A percentile compares a stretch with the other conserved stretches of the same genome.
Evolutionary conservation across 1,284 basidiomycete species (phyloP).

Genomic region (Boletus austroedulis): DNA sequence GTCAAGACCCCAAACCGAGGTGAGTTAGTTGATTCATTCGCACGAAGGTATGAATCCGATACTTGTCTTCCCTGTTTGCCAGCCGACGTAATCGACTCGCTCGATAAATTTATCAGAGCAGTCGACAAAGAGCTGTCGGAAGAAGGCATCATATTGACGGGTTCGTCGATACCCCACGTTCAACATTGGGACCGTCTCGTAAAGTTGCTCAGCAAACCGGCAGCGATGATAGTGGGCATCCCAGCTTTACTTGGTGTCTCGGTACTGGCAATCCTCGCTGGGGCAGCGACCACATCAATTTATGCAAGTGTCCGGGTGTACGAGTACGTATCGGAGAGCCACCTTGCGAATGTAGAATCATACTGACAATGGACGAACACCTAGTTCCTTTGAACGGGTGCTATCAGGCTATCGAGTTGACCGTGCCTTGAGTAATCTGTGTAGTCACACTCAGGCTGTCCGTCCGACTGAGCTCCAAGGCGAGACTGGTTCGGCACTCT

Average conservation of each 20-base stretch:
- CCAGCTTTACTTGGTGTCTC: slow-evolving; percentile 22
- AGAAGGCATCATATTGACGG: slow-evolving; percentile 21
- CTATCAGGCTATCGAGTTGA: background rate
- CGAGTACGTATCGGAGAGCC: slow-evolving; percentile 14
- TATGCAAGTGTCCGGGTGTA: slow-evolving; percentile 10
- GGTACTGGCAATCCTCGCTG: slow-evolving; percentile 10
- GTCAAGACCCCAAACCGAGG: slow-evolving; percentile 23
- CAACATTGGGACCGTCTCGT: slow-evolving; percentile 20
- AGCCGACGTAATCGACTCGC: slow-evolving; percentile 19
- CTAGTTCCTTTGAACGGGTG: slow-evolving; percentile 7
- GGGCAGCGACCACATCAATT: slow-evolving; percentile 3
- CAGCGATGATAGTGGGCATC: slow-evolving; percentile 8
- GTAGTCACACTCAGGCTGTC: background rate
- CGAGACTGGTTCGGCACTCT: background rate
- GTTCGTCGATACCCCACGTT: slow-evolving; percentile 17
- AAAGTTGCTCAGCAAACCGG: slow-evolving; percentile 1
- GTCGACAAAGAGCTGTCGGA: slow-evolving; percentile 23
- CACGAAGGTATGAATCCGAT: background rate
- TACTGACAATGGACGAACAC: background rate
- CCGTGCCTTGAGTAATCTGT: background rate
- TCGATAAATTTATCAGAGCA: slow-evolving; percentile 24
- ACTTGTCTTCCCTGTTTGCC: background rate
- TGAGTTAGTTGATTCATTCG: too few species aligned
- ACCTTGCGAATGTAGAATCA: too few species aligned
- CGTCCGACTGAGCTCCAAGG: background rate